phyloP scores from a whole-genome alignment of 2,329 filamentous ascomycete genomes.

The Ophiostoma quercus region DNA sequence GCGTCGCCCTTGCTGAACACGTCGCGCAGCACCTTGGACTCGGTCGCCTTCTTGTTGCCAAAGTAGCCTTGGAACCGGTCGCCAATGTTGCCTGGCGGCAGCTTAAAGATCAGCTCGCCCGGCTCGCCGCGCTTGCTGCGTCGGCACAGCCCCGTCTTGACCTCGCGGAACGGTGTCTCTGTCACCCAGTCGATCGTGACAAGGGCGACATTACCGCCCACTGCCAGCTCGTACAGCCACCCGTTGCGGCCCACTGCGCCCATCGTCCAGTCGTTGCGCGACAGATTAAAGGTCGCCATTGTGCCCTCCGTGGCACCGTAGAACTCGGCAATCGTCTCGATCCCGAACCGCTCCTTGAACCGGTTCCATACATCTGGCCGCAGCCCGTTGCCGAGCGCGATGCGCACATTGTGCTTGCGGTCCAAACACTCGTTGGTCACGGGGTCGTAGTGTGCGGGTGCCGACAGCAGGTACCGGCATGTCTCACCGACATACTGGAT shows the following conservation, averaged over 20 bases:
- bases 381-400: constrained; percentile 79
- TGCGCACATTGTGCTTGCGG: constrained; percentile 63
- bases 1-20: constrained; percentile 72
- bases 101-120: constrained; percentile 69
- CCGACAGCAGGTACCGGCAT: constrained; percentile 71
- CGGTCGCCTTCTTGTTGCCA: constrained; percentile 63
- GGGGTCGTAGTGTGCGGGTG: constrained; percentile 57
- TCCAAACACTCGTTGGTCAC: constrained; percentile 64
- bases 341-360: constrained; percentile 75
- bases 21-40: constrained; percentile 66
- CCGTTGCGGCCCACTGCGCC: constrained; percentile 76
- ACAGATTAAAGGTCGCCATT: constrained; percentile 65
- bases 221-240: constrained; percentile 50
- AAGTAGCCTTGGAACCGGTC: constrained; percentile 77
- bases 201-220: constrained; percentile 49
- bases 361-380: constrained; percentile 79
- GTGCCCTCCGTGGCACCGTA: constrained; percentile 74
- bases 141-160: constrained; percentile 63
- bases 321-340: constrained; percentile 70
- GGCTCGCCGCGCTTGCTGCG: constrained; percentile 54
- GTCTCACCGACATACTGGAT: constrained; percentile 89
- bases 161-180: constrained; percentile 62
- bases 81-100: constrained; percentile 59
- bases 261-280: constrained; percentile 64
- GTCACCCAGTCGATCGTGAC: constrained; percentile 68